Evolutionary conservation across 139 green algal genomes (phyloP).

Genomic region (Auxenochlorella pyrenoidosa): DNA sequence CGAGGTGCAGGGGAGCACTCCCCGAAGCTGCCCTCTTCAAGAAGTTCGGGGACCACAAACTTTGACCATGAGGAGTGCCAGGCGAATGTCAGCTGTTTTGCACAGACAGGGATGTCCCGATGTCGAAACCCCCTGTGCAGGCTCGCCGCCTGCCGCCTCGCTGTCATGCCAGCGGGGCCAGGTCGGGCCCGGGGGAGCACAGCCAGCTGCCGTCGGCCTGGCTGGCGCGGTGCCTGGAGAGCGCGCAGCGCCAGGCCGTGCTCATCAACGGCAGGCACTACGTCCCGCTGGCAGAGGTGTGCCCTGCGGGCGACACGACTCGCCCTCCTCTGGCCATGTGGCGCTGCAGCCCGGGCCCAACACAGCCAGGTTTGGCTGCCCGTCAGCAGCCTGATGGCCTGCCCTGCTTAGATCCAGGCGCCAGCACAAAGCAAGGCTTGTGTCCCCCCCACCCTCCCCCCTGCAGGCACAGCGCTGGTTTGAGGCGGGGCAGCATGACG

Average conservation of each 20-base stretch:
- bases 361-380: not conserved
- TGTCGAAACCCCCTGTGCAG: too few relatives aligned
- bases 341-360: not conserved
- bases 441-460: not conserved
- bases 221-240: conserved; percentile 1
- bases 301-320: not conserved
- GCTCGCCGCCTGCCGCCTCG: not conserved
- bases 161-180: not conserved
- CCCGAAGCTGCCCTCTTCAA: too few relatives aligned
- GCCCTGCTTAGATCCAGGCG: too few relatives aligned
- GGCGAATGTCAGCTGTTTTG: too few relatives aligned
- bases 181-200: not conserved
- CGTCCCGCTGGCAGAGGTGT: conserved; percentile 2
- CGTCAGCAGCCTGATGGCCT: too few relatives aligned
- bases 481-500: conserved; percentile 11
- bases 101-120: too few relatives aligned
- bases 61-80: too few relatives aligned
- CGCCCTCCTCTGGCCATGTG: not conserved
- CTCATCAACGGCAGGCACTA: not conserved
- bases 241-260: not conserved
- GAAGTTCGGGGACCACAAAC: too few relatives aligned
- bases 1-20: too few relatives aligned
- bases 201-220: not conserved
- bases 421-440: too few relatives aligned
- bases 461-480: conserved; percentile 14